phyloP scores from a whole-genome alignment of 2,329 filamentous ascomycete species.

The Cercospora beticola region DNA sequence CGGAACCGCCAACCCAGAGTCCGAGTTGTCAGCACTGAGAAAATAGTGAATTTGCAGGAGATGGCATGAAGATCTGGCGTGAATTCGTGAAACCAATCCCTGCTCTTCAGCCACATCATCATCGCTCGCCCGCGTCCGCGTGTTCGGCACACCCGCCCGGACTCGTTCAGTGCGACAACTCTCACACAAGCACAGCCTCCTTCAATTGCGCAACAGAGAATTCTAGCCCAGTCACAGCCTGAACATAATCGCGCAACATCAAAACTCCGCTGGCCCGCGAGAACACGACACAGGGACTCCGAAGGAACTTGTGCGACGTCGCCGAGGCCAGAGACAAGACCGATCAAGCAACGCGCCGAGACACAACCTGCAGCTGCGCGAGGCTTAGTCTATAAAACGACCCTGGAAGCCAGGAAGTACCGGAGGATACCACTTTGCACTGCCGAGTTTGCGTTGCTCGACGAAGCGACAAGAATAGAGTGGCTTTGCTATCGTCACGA shows the following conservation, averaged over 20 bases:
- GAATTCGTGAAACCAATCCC: neutral
- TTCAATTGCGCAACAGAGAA: neutral
- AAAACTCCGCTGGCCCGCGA: neutral
- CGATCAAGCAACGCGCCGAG: constrained; percentile 1
- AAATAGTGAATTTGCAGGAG: neutral
- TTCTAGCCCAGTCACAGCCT: neutral
- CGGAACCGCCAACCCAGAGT: neutral
- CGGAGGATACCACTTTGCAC: neutral
- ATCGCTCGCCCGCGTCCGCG: neutral
- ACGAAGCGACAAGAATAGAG: neutral
- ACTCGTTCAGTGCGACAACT: neutral
- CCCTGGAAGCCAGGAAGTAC: neutral
- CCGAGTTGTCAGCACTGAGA: neutral
- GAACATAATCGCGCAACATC: neutral
- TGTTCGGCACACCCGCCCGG: neutral
- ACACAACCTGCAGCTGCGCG: neutral
- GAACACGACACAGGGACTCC: neutral
- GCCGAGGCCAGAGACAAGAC: neutral
- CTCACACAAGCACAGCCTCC: neutral
- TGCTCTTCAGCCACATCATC: neutral
- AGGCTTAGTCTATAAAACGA: neutral
- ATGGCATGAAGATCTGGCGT: neutral
- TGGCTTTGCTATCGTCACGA: neutral
- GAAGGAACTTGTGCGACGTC: neutral
- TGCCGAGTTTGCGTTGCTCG: neutral